Base-by-base conservation (phyloP, 2,329 filamentous ascomycete species). In the Sordariomycetes sp. region DNA sequence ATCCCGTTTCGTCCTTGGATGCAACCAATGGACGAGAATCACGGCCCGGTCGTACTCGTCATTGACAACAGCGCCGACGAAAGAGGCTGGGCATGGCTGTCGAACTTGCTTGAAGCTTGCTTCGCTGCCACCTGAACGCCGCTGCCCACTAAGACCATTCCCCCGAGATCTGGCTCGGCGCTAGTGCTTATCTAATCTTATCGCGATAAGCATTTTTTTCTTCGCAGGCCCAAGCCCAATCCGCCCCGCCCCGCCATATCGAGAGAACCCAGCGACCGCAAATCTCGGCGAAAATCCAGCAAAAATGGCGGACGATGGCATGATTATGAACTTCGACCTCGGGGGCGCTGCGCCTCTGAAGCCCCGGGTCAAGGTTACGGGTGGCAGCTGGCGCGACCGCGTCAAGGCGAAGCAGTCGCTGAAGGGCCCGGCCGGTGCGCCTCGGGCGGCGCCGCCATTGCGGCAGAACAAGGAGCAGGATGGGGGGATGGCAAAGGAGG, bases 371-470 rank as follows among this genome's bases (percentile, higher is more conserved):
- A 84, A 79, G 64, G 89, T 95, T 71, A 94, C 88, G 69, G 94
- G 94, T 64, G 94, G 94, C n/a, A 83, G 84, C 65, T 99, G 94
- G 94, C 88, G 89, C 68, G 92, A 96, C 69, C 83, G 94, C 61
- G 80, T 93, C 60, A 87, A 85, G 59, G 91, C 91, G 20, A 66
- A 74, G 60, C 69, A 67, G 60, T 68, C 67, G 53, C 53, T 55
- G 4, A 55, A 59, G 53, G 34, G n/a, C 24, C 51, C 60, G 32
- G 60, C 60, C 14, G 56, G 59, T 25, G 56, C 59, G 12, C 55
- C 57, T 11, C 16, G 40, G 40, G 40, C 16, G 53, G 48, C 18
- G 50, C 22, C 58, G 20, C 55, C 50, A 53, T 48, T 8, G 34
- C 48, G 7, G 54, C 51, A 60, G 50, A 63, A 67, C 59, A 68